Evolutionary conservation across 2,329 filamentous ascomycete species (phyloP), one percentile per base, ranked within the genome.

Genomic region (Alternaria arborescens): DNA sequence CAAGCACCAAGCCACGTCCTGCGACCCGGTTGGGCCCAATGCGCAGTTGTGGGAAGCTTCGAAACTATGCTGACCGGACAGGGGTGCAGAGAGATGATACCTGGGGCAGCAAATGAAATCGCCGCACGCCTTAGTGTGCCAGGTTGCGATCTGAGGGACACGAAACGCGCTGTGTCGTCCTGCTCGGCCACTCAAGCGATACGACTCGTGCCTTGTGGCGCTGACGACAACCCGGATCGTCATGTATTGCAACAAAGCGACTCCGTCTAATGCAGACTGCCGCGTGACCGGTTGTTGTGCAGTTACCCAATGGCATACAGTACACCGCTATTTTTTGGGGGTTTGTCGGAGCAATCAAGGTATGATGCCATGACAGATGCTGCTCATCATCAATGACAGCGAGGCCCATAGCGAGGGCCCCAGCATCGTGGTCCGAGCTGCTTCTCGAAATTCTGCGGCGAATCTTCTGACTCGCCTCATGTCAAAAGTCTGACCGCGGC

Each of bases 191-290:
- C 18, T 52, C 52, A 55, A 1, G 93, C 91, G 55, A 92, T 64
- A 88, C 0, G 92, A 89, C 73, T 97, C 97, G 22, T 92, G 90
- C 0, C 88, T 2, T 92, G 91, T 42, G 46, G 62, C 64, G 61
- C 64, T 65, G 68, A 65, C 62, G 56, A 60, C 61, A 52, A 67
- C 60, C 60, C 58, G 66, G 62, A 67, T 69, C 61, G 60, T 66
- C 61, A 68, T 57, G 44, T 62, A 58, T 64, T 52, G 60, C 62
- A 66, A 62, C 65, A 63, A 64, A 65, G 65, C 65, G 51, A 62
- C 61, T 62, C 61, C 54, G 58, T 47, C 24, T 52, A 52, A 64
- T 66, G 68, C 61, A 54, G 56, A 53, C 55, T 48, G 64, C 68
- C 61, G 69, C 60, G 60, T 63, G 62, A 62, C 66, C 30, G 63